Percentiles rank a stretch among this genome's conserved stretches.
Conservation (phyloP, 306 rosid genomes). For the Rosa rugosa region DNA sequence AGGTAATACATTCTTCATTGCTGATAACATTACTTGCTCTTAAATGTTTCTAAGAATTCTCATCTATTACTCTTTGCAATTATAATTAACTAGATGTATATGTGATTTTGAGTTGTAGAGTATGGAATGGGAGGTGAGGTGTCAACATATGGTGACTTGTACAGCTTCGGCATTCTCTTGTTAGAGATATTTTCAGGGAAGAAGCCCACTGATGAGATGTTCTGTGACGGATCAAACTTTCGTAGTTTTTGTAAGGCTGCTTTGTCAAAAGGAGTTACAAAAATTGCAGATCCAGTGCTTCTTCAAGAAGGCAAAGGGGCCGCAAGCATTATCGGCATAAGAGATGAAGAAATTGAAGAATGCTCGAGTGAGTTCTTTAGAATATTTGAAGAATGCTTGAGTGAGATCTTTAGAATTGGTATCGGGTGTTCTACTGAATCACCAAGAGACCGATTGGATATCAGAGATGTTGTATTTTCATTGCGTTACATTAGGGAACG, state of each 20-base stretch:
- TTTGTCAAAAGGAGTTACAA: not conserved
- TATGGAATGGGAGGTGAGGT: not conserved
- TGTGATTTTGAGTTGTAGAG: not conserved
- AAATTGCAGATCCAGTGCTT: not conserved
- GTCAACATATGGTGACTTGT: not conserved
- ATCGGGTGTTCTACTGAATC: not conserved
- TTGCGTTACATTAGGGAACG: not conserved
- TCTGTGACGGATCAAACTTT: not conserved
- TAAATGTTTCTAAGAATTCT: not conserved
- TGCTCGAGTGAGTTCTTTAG: too few species aligned
- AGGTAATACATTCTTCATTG: not conserved
- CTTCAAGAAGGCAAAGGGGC: not conserved
- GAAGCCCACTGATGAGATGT: not conserved
- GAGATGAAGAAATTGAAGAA: not conserved
- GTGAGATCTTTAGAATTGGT: not conserved
- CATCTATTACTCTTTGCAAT: not conserved
- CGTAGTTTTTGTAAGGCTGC: not conserved
- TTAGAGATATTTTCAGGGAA: not conserved
- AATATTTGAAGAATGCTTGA: not conserved
- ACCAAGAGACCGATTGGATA: not conserved
- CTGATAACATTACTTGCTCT: too few species aligned
- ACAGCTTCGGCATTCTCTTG: not conserved
- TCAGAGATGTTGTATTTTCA: not conserved
- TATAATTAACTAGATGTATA: too few species aligned
- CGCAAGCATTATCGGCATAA: not conserved